Evolutionary conservation across 1,284 basidiomycete species (phyloP), one percentile per base, ranked within the genome.

Genomic region (Cutaneotrichosporon mucoides): DNA sequence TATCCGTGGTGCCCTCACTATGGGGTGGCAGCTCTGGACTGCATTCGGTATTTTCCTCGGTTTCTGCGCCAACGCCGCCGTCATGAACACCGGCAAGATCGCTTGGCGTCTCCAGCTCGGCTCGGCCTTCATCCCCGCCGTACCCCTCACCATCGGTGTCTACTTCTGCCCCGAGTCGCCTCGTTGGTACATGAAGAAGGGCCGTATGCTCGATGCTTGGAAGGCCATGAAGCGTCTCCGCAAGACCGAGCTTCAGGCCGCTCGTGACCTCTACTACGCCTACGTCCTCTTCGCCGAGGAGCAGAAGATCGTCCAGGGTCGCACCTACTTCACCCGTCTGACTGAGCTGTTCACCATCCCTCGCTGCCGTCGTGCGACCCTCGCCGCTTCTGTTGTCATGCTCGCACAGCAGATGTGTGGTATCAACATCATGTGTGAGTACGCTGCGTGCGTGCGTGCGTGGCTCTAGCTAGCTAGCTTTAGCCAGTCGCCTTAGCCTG

Each of bases 321-420:
- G 79, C 13, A 56, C 53, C 10, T 62, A 62, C 57, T 13, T 56
- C 12, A 40, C 61, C 65, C 81, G 83, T 43, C 76, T 86, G 65
- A 34, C 82, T 24, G 86, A 89, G 71, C 78, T 89, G 58, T 89
- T 89, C 76, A 84, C 82, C 15, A 80, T 89, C 37, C 85, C 84
- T 5, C 83, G 90, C 58, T 85, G 88, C 76, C 82, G 90, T 63
- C 82, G 90, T 54, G 90, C 88, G 0, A 83, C 86, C 1, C 77
- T 88, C 38, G 89, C 85, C 0, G 83, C 85, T 8, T 81, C 81
- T 61, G 81, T 86, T 1, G 86, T 89, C 73, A 90, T 90, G 88
- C 84, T 88, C 69, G 84, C 64, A 6, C 71, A 71, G 60, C 71
- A 72, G 57, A 68, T 74, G 66, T 73, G 71, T 12, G 57, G 57